phyloP scores from a whole-genome alignment of 805 yeast species.

The Candida namnaoensis region DNA sequence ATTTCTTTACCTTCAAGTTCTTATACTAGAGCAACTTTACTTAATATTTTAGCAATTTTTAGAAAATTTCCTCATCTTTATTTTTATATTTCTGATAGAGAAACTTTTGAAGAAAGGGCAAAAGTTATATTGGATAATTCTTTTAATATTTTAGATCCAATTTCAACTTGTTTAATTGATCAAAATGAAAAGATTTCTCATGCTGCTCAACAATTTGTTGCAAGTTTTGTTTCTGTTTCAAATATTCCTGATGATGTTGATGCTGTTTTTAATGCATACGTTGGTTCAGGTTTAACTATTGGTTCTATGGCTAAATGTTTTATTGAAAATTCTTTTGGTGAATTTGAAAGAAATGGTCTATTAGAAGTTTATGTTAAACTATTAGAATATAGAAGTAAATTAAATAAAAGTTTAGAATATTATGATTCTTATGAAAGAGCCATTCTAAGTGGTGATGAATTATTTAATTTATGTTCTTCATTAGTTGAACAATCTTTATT shows the following conservation, averaged over 20 bases:
- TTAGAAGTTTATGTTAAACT: slow-evolving; percentile 30
- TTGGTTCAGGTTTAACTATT: slow-evolving; percentile 29
- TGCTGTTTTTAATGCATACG: slow-evolving; percentile 24
- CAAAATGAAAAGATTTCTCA: slow-evolving; percentile 23
- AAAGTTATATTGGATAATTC: neutral
- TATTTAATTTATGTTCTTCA: slow-evolving; percentile 25
- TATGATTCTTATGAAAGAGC: slow-evolving; percentile 16
- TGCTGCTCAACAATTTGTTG: slow-evolving; percentile 26
- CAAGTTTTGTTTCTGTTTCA: slow-evolving; percentile 20
- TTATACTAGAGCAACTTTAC: slow-evolving; percentile 16
- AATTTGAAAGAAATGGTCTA: slow-evolving; percentile 22
- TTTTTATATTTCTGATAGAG: slow-evolving; percentile 8
- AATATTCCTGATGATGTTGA: slow-evolving; percentile 20
- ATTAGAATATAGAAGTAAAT: slow-evolving; percentile 25
- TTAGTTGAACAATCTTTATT: slow-evolving; percentile 43
- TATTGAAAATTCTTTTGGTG: slow-evolving; percentile 20
- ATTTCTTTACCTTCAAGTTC: neutral
- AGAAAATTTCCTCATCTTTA: slow-evolving; percentile 24
- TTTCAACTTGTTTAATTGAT: slow-evolving; percentile 29
- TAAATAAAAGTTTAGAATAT: slow-evolving; percentile 19
- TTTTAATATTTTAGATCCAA: slow-evolving; percentile 20
- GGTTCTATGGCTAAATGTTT: slow-evolving; percentile 27
- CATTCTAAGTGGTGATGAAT: slow-evolving; percentile 14
- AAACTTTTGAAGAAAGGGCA: slow-evolving; percentile 2
- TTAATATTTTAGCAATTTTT: slow-evolving; percentile 22